These are phyloP conservation scores for Vachellia pachyceras DNA, from an alignment of 306 rosid species.

Conservation along the genomic window DNA sequence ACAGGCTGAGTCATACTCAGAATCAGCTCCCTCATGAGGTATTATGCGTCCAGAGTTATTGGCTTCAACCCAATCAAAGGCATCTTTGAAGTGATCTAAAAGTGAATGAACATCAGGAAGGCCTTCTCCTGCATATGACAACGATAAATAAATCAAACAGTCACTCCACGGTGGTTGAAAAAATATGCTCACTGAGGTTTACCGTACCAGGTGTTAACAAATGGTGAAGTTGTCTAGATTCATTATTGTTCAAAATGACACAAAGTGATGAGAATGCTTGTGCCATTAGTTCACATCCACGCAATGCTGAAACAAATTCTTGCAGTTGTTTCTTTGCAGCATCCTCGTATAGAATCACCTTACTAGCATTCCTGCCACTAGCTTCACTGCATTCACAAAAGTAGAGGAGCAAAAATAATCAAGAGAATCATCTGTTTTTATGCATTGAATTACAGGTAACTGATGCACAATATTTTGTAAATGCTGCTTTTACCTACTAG, in stretches of 20 bases:
- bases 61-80: slow-evolving; percentile 97
- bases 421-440: slow-evolving; percentile 23
- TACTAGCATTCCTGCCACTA: slow-evolving; percentile 84
- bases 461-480: slow-evolving; percentile 27
- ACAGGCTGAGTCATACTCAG: slow-evolving; percentile 84
- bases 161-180: slow-evolving; percentile 18
- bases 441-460: slow-evolving; percentile 8
- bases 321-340: slow-evolving; percentile 84
- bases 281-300: slow-evolving; percentile 86
- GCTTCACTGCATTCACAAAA: slow-evolving; percentile 68
- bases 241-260: slow-evolving; percentile 62
- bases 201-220: slow-evolving; percentile 79
- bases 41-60: slow-evolving; percentile 87
- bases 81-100: slow-evolving; percentile 81
- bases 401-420: slow-evolving; percentile 39
- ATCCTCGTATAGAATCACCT: slow-evolving; percentile 88
- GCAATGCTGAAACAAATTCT: slow-evolving; percentile 79
- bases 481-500: slow-evolving; percentile 63
- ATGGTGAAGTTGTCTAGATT: slow-evolving; percentile 68
- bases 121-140: slow-evolving; percentile 64
- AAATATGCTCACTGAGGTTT: slow-evolving; percentile 10
- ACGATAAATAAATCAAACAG: slow-evolving; percentile 34
- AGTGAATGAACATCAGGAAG: slow-evolving; percentile 65
- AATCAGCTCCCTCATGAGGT: slow-evolving; percentile 85
- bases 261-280: slow-evolving; percentile 72